phyloP scores from a whole-genome alignment of 1,284 basidiomycete genomes.

The Ustilago tritici region DNA sequence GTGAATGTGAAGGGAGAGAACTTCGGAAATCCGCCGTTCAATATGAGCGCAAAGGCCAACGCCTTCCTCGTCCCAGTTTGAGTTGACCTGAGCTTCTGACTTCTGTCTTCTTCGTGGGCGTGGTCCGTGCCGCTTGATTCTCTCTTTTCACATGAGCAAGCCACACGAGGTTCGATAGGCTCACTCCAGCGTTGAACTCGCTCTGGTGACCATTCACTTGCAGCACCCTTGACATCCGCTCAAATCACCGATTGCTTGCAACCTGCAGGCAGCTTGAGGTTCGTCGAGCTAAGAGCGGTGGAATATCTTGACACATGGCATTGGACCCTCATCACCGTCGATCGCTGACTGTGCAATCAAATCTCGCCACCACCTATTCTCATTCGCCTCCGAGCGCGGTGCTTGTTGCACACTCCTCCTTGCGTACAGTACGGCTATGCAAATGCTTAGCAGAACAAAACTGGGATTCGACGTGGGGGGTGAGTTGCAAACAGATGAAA shows the following conservation, averaged over 20 bases:
- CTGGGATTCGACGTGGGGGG: background rate
- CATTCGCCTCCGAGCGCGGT: background rate
- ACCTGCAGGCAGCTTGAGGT: too few species aligned
- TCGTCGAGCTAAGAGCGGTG: too few species aligned
- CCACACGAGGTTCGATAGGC: background rate
- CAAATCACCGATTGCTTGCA: background rate
- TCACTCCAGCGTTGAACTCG: background rate
- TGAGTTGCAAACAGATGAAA: slow-evolving; percentile 1
- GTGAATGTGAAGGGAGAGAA: background rate
- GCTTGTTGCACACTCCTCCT: background rate
- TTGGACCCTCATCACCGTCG: background rate
- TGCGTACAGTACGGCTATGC: background rate
- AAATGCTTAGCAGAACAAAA: background rate
- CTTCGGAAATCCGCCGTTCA: slow-evolving; percentile 1
- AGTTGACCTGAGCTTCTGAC: background rate
- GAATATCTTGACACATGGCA: too few species aligned
- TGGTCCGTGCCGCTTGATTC: background rate
- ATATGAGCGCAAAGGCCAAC: background rate
- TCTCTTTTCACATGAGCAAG: background rate
- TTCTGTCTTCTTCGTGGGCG: background rate
- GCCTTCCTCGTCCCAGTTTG: slow-evolving; percentile 5
- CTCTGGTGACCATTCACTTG: background rate
- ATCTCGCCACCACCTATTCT: background rate
- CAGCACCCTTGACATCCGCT: background rate
- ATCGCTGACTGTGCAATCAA: background rate